Evolutionary conservation across 139 green algal genomes (phyloP).

Genomic region (Coelastrella sp.): DNA sequence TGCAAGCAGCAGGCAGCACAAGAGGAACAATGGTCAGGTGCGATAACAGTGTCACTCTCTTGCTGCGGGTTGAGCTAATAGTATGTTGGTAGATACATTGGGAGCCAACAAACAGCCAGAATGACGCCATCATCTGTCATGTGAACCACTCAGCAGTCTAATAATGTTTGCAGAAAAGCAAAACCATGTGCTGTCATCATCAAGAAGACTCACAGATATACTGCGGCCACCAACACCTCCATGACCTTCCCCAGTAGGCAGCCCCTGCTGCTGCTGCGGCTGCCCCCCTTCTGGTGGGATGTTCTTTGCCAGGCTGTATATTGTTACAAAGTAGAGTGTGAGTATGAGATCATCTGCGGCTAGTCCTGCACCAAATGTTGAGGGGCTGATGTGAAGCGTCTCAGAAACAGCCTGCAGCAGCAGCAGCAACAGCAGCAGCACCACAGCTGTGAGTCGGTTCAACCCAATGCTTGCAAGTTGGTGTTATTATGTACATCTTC

Average conservation of each 20-base stretch:
- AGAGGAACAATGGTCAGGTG: neutral
- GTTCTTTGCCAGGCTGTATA: slow-evolving; percentile 78
- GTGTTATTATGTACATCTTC: no score
- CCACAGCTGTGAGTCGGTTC: neutral
- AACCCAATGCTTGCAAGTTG: no score
- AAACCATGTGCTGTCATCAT: no score
- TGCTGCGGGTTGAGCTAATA: no score
- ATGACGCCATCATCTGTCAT: no score
- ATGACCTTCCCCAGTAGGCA: slow-evolving; percentile 15
- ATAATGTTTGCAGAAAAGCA: no score
- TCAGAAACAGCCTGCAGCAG: slow-evolving; percentile 68
- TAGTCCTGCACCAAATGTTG: slow-evolving; percentile 78
- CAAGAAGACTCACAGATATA: slow-evolving; percentile 22
- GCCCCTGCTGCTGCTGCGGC: slow-evolving; percentile 26
- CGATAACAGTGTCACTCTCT: no score
- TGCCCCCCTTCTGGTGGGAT: slow-evolving; percentile 59
- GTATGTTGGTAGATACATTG: no score
- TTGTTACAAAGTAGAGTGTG: slow-evolving; percentile 84
- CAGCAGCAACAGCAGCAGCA: neutral
- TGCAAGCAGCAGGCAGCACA: neutral
- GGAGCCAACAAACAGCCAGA: no score
- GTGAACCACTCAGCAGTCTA: no score
- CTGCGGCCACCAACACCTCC: slow-evolving; percentile 17
- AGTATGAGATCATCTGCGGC: slow-evolving; percentile 95
- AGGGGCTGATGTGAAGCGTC: slow-evolving; percentile 65